Base-by-base conservation (phyloP, 805 yeast genomes). In the Saturnispora quitensis region DNA sequence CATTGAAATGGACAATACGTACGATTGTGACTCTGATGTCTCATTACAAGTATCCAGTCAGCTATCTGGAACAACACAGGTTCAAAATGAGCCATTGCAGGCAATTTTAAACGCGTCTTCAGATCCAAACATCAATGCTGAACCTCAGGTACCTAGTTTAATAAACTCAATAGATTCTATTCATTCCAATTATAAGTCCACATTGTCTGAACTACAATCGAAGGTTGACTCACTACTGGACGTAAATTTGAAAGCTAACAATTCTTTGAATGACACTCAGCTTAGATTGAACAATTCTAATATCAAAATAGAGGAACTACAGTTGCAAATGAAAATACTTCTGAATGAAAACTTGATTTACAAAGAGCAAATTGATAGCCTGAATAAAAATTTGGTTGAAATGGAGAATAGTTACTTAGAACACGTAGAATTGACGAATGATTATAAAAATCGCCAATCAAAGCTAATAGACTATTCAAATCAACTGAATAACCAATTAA, bases 401-500 rank as follows among this genome's bases (percentile, higher is more conserved):
- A 25, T 49, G 8, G 12, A 18, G 4, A 28, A n/a, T 9, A 36
- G 34, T 4, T 40, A 40, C 13, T 40, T 40, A 24, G 31, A 40
- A 13, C 44, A 40, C n/a, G n/a, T 40, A 15, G 44, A 40, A 40
- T 13, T 24, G n/a, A 13, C 44, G 22, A 40, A 40, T 40, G 44
- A 40, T 24, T 40, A 24, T 40, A 24, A 22, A 40, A 20, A 49
- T 52, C 43, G 50, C 46, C 43, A 22, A 38, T n/a, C 43, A 45
- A 13, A 52, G 46, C 22, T 49, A 49, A 33, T 40, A 35, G 33
- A 49, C 43, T 15, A 45, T 35, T 33, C 47, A 45, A 27, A 45
- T 42, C 38, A 45, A 34, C 12, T 43, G 28, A 36, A 52, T 45
- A 27, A 43, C 49, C 31, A 47, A 35, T 20, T 49, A 43, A 27